Percentiles rank a stretch among this genome's conserved stretches.
Conservation (phyloP, 2,329 filamentous ascomycete species). For the Cladosporium halotolerans region DNA sequence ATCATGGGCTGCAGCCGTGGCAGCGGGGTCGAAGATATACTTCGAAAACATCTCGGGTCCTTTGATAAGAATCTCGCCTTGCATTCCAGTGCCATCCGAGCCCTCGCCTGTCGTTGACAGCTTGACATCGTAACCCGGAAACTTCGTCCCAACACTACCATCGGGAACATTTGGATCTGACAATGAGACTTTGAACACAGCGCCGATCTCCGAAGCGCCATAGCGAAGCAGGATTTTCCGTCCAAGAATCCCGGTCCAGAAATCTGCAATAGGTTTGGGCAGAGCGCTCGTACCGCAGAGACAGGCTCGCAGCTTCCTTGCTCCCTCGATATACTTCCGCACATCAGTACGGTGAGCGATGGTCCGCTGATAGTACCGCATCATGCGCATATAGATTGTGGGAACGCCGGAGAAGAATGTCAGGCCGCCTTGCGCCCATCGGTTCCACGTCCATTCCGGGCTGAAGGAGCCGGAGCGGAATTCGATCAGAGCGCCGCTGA, state of each 20-base stretch:
- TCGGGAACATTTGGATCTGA: conserved; percentile 37
- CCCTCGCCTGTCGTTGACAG: conserved; percentile 35
- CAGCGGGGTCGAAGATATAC: conserved; percentile 27
- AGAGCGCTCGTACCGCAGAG: conserved; percentile 45
- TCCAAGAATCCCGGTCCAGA: conserved; percentile 42
- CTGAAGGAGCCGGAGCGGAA: conserved; percentile 42
- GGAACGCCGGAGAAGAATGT: conserved; percentile 48
- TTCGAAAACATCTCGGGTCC: conserved; percentile 30
- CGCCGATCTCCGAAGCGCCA: conserved; percentile 48
- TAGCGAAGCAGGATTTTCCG: conserved; percentile 43
- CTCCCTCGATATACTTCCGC: conserved; percentile 39
- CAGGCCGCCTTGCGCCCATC: conserved; percentile 37
- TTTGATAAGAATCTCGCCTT: conserved; percentile 44
- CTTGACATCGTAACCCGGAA: conserved; percentile 43
- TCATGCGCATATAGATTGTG: conserved; percentile 45
- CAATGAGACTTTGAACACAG: conserved; percentile 41
- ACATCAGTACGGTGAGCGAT: conserved; percentile 27
- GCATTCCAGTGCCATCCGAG: conserved; percentile 16
- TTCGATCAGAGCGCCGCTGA: conserved; percentile 43
- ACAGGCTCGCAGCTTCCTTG: conserved; percentile 36
- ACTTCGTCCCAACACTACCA: conserved; percentile 41
- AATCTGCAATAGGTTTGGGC: conserved; percentile 45
- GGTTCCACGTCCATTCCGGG: conserved; percentile 39
- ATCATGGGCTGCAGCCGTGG: conserved; percentile 26
- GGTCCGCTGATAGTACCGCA: conserved; percentile 38